Evolutionary conservation across 805 yeast species (phyloP).

Genomic region (Wickerhamiella parazyma): DNA sequence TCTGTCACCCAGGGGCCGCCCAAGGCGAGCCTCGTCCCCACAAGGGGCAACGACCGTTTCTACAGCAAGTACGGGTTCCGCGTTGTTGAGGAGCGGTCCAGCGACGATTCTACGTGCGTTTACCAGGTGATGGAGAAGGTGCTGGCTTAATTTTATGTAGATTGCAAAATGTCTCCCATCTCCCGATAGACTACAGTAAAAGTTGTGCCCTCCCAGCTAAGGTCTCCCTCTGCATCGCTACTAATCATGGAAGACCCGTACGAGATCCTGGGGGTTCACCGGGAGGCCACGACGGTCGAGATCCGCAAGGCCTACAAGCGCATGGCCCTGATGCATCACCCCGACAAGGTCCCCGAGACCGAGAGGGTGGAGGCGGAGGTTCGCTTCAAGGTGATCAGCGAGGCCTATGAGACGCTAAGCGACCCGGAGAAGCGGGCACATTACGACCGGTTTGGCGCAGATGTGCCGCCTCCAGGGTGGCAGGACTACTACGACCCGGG

Average conservation of each 20-base stretch:
- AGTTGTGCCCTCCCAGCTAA: no score
- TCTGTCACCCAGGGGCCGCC: neutral
- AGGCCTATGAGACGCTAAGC: conserved; percentile 71
- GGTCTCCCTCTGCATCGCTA: no score
- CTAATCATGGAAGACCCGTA: conserved; percentile 30
- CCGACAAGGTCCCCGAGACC: conserved; percentile 68
- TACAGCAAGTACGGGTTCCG: neutral
- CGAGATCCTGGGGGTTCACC: conserved; percentile 55
- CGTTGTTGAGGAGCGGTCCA: neutral
- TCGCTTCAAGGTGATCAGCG: conserved; percentile 67
- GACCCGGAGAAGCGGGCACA: conserved; percentile 36
- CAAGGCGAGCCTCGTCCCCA: neutral
- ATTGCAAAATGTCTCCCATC: neutral
- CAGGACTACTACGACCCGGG: conserved; percentile 31
- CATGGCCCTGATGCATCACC: conserved; percentile 72
- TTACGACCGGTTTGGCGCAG: conserved; percentile 29
- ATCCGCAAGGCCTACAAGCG: conserved; percentile 76
- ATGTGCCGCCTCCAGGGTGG: conserved; percentile 29
- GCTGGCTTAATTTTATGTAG: neutral
- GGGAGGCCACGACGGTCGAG: conserved; percentile 52
- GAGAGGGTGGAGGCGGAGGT: conserved; percentile 59
- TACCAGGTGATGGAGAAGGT: neutral
- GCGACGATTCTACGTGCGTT: neutral
- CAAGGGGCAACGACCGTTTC: neutral
- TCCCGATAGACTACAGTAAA: no score